Percentiles rank a stretch among this genome's conserved stretches.
Conservation (phyloP, 2,329 filamentous ascomycete genomes). For the Hypoxylon sp. region DNA sequence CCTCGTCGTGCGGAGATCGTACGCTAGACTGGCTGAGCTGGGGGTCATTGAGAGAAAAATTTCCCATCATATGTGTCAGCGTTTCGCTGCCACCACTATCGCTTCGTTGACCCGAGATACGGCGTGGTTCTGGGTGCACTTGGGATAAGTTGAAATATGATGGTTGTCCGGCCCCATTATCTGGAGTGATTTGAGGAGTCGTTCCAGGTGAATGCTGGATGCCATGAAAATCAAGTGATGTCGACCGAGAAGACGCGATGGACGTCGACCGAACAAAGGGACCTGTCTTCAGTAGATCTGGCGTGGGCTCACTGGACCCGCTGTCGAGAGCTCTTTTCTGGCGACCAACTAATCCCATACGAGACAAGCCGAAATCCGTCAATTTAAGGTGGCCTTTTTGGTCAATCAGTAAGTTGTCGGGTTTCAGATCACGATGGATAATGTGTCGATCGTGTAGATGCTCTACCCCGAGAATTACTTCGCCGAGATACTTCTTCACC, state of each 20-base stretch:
- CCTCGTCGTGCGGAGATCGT: conserved; percentile 76
- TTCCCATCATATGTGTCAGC: conserved; percentile 81
- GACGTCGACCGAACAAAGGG: conserved; percentile 88
- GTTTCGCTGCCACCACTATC: conserved; percentile 93
- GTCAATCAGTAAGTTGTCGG: conserved; percentile 96
- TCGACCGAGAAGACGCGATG: conserved; percentile 87
- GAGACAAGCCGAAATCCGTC: conserved; percentile 95
- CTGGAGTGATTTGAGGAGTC: conserved; percentile 88
- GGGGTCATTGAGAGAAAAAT: conserved; percentile 76
- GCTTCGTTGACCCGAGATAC: conserved; percentile 83
- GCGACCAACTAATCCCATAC: conserved; percentile 95
- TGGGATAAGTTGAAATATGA: conserved; percentile 87
- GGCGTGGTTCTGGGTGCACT: conserved; percentile 65
- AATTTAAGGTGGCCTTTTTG: conserved; percentile 96
- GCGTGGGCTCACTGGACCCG: conserved; percentile 80
- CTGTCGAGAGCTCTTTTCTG: conserved; percentile 91
- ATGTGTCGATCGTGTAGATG: conserved; percentile 94
- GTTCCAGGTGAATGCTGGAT: conserved; percentile 77
- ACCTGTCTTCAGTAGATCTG: conserved; percentile 90
- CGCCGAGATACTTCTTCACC: conserved; percentile 96
- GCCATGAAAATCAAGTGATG: conserved; percentile 88
- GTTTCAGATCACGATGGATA: conserved; percentile 95
- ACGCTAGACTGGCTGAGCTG: conserved; percentile 57
- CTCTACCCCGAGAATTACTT: conserved; percentile 96
- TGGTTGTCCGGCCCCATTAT: conserved; percentile 78